Conservation (phyloP, 2,329 filamentous ascomycete genomes). For the Monosporascus sp. region DNA sequence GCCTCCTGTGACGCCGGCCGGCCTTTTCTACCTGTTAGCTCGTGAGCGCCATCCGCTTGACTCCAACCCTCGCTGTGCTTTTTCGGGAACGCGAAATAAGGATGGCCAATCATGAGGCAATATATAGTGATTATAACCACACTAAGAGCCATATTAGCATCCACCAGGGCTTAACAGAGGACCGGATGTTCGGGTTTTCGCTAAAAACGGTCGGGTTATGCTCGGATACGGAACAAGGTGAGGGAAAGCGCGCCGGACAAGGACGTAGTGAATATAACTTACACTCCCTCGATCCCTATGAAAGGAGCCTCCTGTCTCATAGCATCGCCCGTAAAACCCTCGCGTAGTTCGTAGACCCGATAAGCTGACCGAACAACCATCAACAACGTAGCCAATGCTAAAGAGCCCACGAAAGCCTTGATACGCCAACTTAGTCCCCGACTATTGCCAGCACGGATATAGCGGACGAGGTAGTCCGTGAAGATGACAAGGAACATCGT, state of each 20-base stretch:
- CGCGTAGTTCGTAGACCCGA: constrained; percentile 51
- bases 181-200: not conserved
- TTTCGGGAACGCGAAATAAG: not conserved
- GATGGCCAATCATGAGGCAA: constrained; percentile 12
- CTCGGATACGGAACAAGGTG: too few relatives aligned
- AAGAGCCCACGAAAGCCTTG: constrained; percentile 44
- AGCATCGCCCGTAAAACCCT: constrained; percentile 48
- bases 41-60: not conserved
- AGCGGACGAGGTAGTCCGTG: constrained; percentile 34
- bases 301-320: constrained; percentile 42
- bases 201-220: too few relatives aligned
- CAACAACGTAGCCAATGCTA: constrained; percentile 45
- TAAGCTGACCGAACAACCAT: constrained; percentile 55
- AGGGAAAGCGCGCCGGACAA: too few relatives aligned
- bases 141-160: not conserved
- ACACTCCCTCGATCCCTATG: constrained; percentile 41
- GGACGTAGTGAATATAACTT: constrained; percentile 2
- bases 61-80: not conserved
- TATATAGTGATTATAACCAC: constrained; percentile 6
- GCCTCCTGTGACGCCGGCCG: too few relatives aligned
- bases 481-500: constrained; percentile 45
- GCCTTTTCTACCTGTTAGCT: not conserved
- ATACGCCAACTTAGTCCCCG: constrained; percentile 24
- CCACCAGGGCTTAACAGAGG: too few relatives aligned
- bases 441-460: constrained; percentile 8